Evolutionary conservation across 805 yeast species (phyloP).

Genomic region (Wickerhamomyces rabaulensis): DNA sequence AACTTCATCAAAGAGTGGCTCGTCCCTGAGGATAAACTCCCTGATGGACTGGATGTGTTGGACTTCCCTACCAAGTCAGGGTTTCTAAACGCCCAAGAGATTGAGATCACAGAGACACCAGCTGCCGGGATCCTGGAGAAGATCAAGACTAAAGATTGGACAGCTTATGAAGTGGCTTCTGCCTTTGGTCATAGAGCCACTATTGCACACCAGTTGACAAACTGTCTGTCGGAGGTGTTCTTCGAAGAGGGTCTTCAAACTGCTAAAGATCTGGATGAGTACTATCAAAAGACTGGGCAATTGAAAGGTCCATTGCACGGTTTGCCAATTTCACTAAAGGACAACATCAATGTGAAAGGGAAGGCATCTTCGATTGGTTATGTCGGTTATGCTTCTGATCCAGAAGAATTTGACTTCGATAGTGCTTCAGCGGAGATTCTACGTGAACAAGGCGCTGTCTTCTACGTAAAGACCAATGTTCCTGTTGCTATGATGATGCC

Average conservation of each 20-base stretch:
- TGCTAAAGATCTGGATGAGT: conserved; percentile 52
- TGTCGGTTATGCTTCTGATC: conserved; percentile 37
- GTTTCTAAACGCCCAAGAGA: conserved; percentile 28
- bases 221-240: conserved; percentile 33
- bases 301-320: conserved; percentile 65
- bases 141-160: conserved; percentile 29
- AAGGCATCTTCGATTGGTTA: conserved; percentile 45
- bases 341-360: conserved; percentile 34
- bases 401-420: conserved; percentile 28
- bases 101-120: conserved; percentile 26
- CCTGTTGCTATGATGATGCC: conserved; percentile 48
- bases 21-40: conserved; percentile 13
- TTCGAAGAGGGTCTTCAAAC: conserved; percentile 50
- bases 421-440: conserved; percentile 36
- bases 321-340: conserved; percentile 58
- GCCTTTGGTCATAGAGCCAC: conserved; percentile 59
- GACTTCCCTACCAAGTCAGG: conserved; percentile 33
- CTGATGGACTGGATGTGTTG: conserved; percentile 28
- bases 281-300: conserved; percentile 41
- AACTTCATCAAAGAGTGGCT: conserved; percentile 43
- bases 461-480: conserved; percentile 48
- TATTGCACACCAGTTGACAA: conserved; percentile 49
- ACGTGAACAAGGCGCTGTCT: conserved; percentile 44
- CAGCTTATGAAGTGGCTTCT: conserved; percentile 35
- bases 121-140: conserved; percentile 19